phyloP scores from a whole-genome alignment of 225 moss, liverwort and hornwort species.

The Pseudisothecium myosuroides region DNA sequence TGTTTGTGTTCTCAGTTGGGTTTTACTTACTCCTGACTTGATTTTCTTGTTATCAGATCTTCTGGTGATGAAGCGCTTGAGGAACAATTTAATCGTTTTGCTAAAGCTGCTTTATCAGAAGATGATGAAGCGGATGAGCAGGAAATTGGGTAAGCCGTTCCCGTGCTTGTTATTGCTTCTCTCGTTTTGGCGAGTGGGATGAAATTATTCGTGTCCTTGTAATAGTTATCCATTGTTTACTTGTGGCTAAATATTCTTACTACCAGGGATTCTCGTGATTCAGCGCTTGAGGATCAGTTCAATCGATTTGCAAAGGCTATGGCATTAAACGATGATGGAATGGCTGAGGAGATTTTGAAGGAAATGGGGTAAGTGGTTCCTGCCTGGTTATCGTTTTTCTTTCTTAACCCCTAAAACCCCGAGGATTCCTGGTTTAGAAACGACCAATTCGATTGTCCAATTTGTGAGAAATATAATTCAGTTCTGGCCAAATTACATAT shows the following conservation, averaged over 20 bases:
- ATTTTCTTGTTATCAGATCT: slow-evolving; percentile 24
- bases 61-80: slow-evolving; percentile 35
- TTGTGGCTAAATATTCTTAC: background rate
- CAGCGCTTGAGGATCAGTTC: slow-evolving; percentile 76
- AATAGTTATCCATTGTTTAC: background rate
- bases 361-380: slow-evolving; percentile 62
- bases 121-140: slow-evolving; percentile 56
- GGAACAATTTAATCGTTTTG: slow-evolving; percentile 74
- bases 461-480: background rate
- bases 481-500: background rate
- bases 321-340: slow-evolving; percentile 49
- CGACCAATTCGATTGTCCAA: background rate
- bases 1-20: background rate
- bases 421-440: background rate
- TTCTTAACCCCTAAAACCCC: background rate
- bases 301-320: slow-evolving; percentile 73
- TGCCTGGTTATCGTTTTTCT: background rate
- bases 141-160: slow-evolving; percentile 50
- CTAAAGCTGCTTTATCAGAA: slow-evolving; percentile 45
- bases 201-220: background rate
- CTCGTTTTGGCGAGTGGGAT: background rate
- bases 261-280: slow-evolving; percentile 27
- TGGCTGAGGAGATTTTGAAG: slow-evolving; percentile 65
- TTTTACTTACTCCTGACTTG: background rate
- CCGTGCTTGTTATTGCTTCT: background rate